Base-by-base conservation (phyloP, 2,329 filamentous ascomycete genomes). In the Pseudogymnoascus sp. region DNA sequence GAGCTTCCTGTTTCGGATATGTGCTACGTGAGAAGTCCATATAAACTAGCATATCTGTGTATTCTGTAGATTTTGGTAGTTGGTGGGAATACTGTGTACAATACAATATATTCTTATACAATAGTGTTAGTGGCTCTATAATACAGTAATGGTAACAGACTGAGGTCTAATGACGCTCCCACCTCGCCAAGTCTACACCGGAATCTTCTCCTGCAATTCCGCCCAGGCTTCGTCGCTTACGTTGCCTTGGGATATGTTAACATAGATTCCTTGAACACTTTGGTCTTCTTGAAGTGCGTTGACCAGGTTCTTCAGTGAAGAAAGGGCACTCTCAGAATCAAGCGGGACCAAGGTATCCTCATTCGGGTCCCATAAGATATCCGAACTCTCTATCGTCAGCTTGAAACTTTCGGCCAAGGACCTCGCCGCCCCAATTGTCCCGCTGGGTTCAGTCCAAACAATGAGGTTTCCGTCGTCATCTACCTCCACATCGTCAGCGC, bases 311-410 rank as follows among this genome's bases (percentile, higher is more conserved):
- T 80, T 78, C 29, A 97, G 77, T 17, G 79, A 77, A 60, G 82
- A 77, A 0, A 82, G 80, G 1, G 83, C 80, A 11, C 82, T 79
- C 13, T 81, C 77, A 15, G 83, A 80, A 64, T 88, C 82, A 40
- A 93, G 70, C 7, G 79, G 78, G 17, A 90, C 84, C 72, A 84
- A 84, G 0, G 89, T 93, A 66, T 96, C 92, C 70, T 88, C 85
- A 65, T 93, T 95, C 0, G 91, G 84, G 64, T 88, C 84, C 88
- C 91, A 97, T 46, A 96, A 82, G 61, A 97, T 93, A 63, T 96
- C 90, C 17, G 86, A 86, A 68, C 85, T 88, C 63, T 88, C 78
- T 53, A 96, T 83, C 64, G 88, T 83, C 65, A 96, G 75, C 0
- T 80, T 83, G 19, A 90, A 81, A 38, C 82, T 79, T 67, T 83